A percentile compares a stretch with the other conserved stretches of the same genome.
Conservation (phyloP, 345 rosid species). For the Ailanthus altissimus region DNA sequence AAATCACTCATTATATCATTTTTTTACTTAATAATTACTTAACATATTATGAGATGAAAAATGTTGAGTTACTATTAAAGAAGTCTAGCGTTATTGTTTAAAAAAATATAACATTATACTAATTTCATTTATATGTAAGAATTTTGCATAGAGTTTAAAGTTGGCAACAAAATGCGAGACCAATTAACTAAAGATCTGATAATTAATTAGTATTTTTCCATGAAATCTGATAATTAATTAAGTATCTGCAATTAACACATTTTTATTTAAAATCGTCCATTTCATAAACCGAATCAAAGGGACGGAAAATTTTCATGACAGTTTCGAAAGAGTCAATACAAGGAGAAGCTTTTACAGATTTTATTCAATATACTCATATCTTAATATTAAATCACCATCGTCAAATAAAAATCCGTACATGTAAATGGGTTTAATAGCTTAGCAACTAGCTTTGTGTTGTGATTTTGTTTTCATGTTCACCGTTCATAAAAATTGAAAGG, state of each 20-base stretch:
- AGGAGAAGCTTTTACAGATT: neutral
- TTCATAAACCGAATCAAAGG: constrained; percentile 1
- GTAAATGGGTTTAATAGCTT: too few species aligned
- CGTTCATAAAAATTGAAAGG: neutral
- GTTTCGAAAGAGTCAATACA: neutral
- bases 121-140: too few species aligned
- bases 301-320: neutral
- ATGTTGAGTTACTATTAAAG: too few species aligned
- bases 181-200: neutral
- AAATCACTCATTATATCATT: too few species aligned
- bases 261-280: neutral
- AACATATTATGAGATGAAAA: too few species aligned
- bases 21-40: too few species aligned
- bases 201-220: too few species aligned
- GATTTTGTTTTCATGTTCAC: neutral
- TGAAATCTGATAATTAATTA: too few species aligned
- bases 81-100: too few species aligned
- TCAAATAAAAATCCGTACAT: neutral
- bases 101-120: too few species aligned
- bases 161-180: neutral
- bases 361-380: neutral
- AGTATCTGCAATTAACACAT: neutral
- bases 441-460: too few species aligned
- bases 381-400: neutral
- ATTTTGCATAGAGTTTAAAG: neutral